Evolutionary conservation across 176 grass and related monocot genomes (phyloP), one percentile per base, ranked within the genome.

Genomic region (Echinochloa phyllopogon): DNA sequence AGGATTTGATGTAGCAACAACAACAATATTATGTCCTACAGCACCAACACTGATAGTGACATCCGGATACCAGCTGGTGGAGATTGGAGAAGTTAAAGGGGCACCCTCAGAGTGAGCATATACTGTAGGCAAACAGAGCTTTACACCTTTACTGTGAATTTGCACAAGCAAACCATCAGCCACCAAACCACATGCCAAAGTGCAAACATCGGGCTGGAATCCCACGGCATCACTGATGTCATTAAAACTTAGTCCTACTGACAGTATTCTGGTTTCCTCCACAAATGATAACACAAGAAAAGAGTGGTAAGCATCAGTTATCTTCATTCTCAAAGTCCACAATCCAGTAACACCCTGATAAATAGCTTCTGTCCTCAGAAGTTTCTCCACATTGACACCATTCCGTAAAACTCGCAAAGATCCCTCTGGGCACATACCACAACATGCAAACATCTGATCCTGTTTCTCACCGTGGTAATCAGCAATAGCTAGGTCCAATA

Each of bases 271-370:
- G 70, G 93, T 99, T 85, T 99, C 93, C 87, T 99, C 96, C 61
- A 99, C 93, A 88, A 99, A 99, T 59, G 96, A 94, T 47, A 99
- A 75, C 64, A 99, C 93, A 84, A 99, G 93, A 92, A 95, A 98
- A 77, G 96, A 99, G 76, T 99, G 96, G 86, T 92, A 92, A 49
- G 43, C 58, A 86, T 99, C 93, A 92, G 72, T 85, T 83, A 73
- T 74, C 91, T 94, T 99, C 93, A 99, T 99, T 78, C 69, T 96
- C 85, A 99, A 82, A 70, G 93, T 91, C 96, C 96, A 99, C 62
- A 88, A 89, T 89, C 91, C 91, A 86, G 93, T 92, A 76, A 99
- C 77, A 83, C 96, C 96, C 51, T 89, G 93, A 89, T 99, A 99
- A 75, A 86, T 94, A 86, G 93, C 83, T 48, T 85, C 85, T 16